These are phyloP conservation scores for Westerdykella aurantiaca DNA, from an alignment of 2,329 filamentous ascomycete genomes.

Conservation along the genomic window DNA sequence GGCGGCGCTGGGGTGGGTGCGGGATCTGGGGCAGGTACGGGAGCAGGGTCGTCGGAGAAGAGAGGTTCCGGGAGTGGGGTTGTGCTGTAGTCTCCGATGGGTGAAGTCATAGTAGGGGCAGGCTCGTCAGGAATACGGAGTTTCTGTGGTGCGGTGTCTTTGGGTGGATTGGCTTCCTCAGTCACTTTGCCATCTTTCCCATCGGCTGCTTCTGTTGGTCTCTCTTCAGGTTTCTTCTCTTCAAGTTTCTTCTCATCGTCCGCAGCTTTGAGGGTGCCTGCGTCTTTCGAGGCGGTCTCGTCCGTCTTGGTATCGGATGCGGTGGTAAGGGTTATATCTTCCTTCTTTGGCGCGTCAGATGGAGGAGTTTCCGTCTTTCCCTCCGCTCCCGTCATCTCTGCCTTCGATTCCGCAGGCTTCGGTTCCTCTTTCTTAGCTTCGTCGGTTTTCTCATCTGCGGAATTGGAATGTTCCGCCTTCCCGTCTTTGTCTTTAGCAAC, in stretches of 20 bases:
- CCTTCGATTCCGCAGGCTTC: not conserved
- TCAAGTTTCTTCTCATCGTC: not conserved
- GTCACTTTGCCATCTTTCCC: not conserved
- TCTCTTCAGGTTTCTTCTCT: not conserved
- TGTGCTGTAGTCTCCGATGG: not conserved
- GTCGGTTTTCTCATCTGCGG: slow-evolving; percentile 1
- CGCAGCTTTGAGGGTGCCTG: not conserved
- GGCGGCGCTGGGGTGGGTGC: slow-evolving; percentile 1
- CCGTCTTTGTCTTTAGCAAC: slow-evolving; percentile 9
- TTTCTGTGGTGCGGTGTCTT: too few species aligned
- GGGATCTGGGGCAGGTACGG: not conserved
- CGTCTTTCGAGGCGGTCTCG: too few species aligned
- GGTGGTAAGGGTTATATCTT: not conserved
- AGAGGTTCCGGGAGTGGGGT: not conserved
- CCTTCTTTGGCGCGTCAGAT: slow-evolving; percentile 1
- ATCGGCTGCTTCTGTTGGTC: not conserved
- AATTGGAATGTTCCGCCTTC: slow-evolving; percentile 2
- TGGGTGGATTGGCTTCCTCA: not conserved
- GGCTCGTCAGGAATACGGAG: too few species aligned
- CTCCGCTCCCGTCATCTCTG: slow-evolving; percentile 1
- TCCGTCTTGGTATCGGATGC: too few species aligned
- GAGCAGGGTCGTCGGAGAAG: not conserved
- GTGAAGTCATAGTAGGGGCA: too few species aligned
- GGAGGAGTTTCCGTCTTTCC: slow-evolving; percentile 2
- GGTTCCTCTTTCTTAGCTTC: slow-evolving; percentile 2